phyloP scores from a whole-genome alignment of 2,329 filamentous ascomycete species.

The Microdochium bolleyi region DNA sequence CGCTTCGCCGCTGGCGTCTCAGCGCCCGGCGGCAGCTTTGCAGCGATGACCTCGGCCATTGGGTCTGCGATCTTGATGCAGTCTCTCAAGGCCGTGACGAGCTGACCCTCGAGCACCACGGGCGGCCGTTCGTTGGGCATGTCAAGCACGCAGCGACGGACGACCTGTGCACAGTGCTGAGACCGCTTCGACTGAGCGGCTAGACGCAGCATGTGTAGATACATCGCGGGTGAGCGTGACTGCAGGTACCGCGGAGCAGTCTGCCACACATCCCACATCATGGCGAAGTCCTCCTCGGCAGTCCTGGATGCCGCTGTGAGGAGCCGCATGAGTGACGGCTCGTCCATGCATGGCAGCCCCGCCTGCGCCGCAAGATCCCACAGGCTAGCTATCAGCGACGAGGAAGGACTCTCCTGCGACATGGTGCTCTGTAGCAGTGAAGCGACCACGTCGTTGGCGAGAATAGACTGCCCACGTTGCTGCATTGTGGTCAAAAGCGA shows the following conservation, averaged over 20 bases:
- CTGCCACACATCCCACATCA: conserved; percentile 52
- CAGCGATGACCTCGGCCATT: conserved; percentile 26
- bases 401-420: conserved; percentile 9
- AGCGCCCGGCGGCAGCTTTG: conserved; percentile 9
- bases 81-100: conserved; percentile 40
- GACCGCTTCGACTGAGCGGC: conserved; percentile 36
- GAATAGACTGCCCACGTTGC: conserved; percentile 33
- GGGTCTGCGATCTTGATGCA: conserved; percentile 51
- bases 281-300: conserved; percentile 39
- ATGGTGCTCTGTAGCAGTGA: conserved; percentile 31
- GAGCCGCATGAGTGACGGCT: conserved; percentile 28
- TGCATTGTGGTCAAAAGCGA: conserved; percentile 35
- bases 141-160: conserved; percentile 48
- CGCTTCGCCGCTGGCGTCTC: conserved; percentile 5
- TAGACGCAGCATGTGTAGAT: conserved; percentile 41
- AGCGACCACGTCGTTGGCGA: conserved; percentile 39
- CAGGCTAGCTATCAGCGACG: conserved; percentile 28
- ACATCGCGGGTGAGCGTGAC: conserved; percentile 43
- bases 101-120: conserved; percentile 31
- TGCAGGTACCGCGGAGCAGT: conserved; percentile 40
- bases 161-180: conserved; percentile 33
- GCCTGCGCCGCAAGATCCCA: conserved; percentile 33
- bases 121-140: conserved; percentile 47
- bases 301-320: conserved; percentile 37
- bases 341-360: conserved; percentile 26